phyloP scores from a whole-genome alignment of 108 stramenopile genomes.

The Nannochloropsis granulata region DNA sequence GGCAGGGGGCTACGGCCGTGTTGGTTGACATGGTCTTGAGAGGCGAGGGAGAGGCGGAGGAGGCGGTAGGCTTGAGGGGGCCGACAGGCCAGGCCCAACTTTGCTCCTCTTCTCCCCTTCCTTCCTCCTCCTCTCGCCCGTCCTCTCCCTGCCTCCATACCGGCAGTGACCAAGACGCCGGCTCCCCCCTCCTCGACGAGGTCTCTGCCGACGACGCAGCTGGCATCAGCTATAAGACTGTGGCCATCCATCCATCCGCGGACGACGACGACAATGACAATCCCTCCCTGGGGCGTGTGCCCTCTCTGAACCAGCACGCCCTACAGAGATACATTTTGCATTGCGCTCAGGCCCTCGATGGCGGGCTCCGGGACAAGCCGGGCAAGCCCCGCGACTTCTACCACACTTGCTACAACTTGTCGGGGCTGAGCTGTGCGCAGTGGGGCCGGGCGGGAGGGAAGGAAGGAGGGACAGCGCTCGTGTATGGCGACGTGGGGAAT shows the following conservation, averaged over 20 bases:
- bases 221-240: too few relatives aligned
- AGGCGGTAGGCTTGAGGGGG: not conserved
- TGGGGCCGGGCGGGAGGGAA: slow-evolving; percentile 33
- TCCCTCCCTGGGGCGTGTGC: too few relatives aligned
- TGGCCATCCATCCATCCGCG: too few relatives aligned
- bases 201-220: too few relatives aligned
- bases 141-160: too few relatives aligned
- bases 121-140: too few relatives aligned
- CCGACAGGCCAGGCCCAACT: too few relatives aligned
- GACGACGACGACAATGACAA: too few relatives aligned
- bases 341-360: slow-evolving; percentile 87
- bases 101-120: too few relatives aligned
- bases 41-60: not conserved
- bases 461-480: not conserved
- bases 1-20: slow-evolving; percentile 84
- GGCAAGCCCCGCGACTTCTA: slow-evolving; percentile 67
- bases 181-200: too few relatives aligned
- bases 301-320: slow-evolving; percentile 16
- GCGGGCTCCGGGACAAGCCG: slow-evolving; percentile 65
- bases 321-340: slow-evolving; percentile 86
- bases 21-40: slow-evolving; percentile 45
- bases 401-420: slow-evolving; percentile 93
- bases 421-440: slow-evolving; percentile 75
- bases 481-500: slow-evolving; percentile 36
- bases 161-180: too few relatives aligned